Evolutionary conservation across 139 green algal species (phyloP), one percentile per base, ranked within the genome.

Genomic region (Chara braunii): DNA sequence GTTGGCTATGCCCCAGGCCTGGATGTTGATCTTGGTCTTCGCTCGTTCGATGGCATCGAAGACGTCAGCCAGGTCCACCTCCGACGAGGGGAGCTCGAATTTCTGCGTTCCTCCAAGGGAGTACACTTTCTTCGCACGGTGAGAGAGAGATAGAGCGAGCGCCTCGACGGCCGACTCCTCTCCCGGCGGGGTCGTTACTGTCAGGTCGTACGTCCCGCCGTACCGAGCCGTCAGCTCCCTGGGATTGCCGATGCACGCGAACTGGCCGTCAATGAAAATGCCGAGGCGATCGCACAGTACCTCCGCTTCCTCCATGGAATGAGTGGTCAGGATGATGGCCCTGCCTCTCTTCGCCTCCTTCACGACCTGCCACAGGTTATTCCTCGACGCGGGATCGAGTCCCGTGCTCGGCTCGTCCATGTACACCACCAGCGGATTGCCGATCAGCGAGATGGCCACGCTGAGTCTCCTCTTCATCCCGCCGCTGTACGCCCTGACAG

Each of bases 361-460:
- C 12, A 84, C 50, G 11, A 74, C 70, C 1, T 68, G 40, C 78
- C 78, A 84, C 72, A 97, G 75, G 67, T 80, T 78, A 32, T 88
- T 85, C 3, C 89, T 75, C 4, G 75, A 87, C 4, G 80, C 83
- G 32, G 87, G 87, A 65, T 95, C 88, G 45, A 95, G 67, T 2
- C 84, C 87, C 18, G 90, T 96, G 43, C 78, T 86, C 3, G 89
- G 91, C 77, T 96, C 91, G 69, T 96, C 89, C 67, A 97, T 74
- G 74, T 88, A 93, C 18, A 93, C 79, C 9, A 94, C 74, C 18
- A 55, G 64, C n/a, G 91, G 92, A 71, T 95, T 80, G 0, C 90
- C 90, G 58, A 97, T 83, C 44, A 97, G 80, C 6, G 92, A 84
- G 40, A 96, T 88, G 2, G 90, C 92, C 31, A 63, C 74, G 4